Evolutionary conservation across 345 rosid species (phyloP).

Genomic region (Populus simonii): DNA sequence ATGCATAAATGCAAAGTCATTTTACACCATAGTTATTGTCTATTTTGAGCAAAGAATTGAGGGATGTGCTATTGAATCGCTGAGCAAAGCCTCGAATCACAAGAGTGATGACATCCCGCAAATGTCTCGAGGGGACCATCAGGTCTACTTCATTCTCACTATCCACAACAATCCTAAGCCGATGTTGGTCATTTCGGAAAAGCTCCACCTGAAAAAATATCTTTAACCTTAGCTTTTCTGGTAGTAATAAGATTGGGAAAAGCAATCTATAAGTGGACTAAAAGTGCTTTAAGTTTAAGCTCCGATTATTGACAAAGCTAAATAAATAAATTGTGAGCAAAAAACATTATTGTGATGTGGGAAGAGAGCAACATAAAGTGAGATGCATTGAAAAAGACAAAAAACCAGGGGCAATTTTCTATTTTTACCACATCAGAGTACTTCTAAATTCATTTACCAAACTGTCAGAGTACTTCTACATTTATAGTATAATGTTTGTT

Average conservation of each 20-base stretch:
- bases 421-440: not conserved
- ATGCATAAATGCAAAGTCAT: not conserved
- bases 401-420: not conserved
- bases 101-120: conserved; percentile 71
- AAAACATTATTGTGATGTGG: no score
- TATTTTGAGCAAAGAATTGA: conserved; percentile 90
- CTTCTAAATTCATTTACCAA: not conserved
- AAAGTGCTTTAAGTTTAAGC: not conserved
- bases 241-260: not conserved
- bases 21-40: conserved; percentile 36
- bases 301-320: not conserved
- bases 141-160: conserved; percentile 78
- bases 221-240: not conserved
- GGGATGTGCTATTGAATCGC: conserved; percentile 92
- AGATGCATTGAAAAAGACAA: not conserved
- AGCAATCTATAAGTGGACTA: not conserved
- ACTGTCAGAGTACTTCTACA: not conserved
- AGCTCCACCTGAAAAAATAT: conserved; percentile 57
- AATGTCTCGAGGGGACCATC: conserved; percentile 77
- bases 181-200: conserved; percentile 78
- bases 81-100: conserved; percentile 91
- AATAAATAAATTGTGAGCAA: not conserved
- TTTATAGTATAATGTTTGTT: no score
- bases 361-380: not conserved
- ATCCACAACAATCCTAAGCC: conserved; percentile 82